Evolutionary conservation across 2,329 filamentous ascomycete species (phyloP).

Genomic region (Pseudocercospora macadamiae): DNA sequence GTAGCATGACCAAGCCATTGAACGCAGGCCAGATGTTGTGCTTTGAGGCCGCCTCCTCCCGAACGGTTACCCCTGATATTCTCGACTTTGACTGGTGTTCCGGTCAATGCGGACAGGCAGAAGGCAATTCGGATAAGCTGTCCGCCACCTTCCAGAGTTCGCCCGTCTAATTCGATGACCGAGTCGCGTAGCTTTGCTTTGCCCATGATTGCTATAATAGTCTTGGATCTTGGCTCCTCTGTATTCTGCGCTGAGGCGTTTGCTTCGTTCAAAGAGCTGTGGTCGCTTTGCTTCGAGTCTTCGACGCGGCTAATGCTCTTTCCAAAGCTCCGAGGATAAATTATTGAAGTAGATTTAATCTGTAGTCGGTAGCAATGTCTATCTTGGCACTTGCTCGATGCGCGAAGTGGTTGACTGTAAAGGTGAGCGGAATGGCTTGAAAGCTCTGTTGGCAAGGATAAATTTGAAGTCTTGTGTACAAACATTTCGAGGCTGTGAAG

Average conservation of each 20-base stretch:
- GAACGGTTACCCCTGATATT: conserved; percentile 58
- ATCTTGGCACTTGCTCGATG: too few relatives aligned
- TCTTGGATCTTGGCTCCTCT: background rate
- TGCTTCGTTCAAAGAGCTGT: too few relatives aligned
- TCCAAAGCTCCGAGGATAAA: too few relatives aligned
- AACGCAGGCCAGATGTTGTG: conserved; percentile 60
- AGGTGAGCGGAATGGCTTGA: too few relatives aligned
- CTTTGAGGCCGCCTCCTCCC: conserved; percentile 58
- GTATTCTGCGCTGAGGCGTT: too few relatives aligned
- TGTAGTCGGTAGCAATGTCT: too few relatives aligned
- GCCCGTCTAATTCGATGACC: conserved; percentile 43
- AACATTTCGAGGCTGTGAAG: conserved; percentile 7
- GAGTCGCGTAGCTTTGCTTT: conserved; percentile 13
- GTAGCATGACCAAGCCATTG: conserved; percentile 56
- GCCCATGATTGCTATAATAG: background rate
- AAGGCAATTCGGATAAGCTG: conserved; percentile 63
- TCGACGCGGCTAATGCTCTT: too few relatives aligned
- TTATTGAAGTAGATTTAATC: too few relatives aligned
- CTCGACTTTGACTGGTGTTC: conserved; percentile 53
- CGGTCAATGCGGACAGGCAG: conserved; percentile 57
- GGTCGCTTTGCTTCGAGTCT: too few relatives aligned
- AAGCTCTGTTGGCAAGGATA: too few relatives aligned
- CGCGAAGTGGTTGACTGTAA: too few relatives aligned
- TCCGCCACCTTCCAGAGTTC: conserved; percentile 59
- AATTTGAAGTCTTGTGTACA: background rate